These are phyloP conservation scores for Trapa bicornis DNA, from an alignment of 345 rosid species.

Conservation along the genomic window DNA sequence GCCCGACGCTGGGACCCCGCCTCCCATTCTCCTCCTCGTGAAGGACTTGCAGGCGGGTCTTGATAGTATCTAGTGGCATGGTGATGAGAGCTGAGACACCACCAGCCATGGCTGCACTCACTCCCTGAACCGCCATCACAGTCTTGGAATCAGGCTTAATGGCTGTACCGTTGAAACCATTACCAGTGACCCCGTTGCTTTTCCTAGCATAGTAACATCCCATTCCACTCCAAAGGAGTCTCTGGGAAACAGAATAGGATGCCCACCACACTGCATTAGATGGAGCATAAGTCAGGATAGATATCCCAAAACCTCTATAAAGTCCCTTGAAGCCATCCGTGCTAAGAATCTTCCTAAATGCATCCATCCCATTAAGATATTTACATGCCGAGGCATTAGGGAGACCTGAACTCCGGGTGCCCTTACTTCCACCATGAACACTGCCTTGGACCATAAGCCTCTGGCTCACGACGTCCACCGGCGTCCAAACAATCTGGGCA, in stretches of 20 bases:
- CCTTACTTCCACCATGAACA: background rate
- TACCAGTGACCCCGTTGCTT: conserved; percentile 19
- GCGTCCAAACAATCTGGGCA: conserved; percentile 92
- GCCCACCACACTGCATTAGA: conserved; percentile 89
- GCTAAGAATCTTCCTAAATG: conserved; percentile 50
- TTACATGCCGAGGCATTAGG: conserved; percentile 35
- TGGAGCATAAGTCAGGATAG: conserved; percentile 78
- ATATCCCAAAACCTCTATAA: conserved; percentile 79
- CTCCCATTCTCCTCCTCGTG: conserved; percentile 56
- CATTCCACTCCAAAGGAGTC: conserved; percentile 45
- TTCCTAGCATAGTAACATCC: conserved; percentile 38
- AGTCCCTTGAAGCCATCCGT: conserved; percentile 59
- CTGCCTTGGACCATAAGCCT: conserved; percentile 78
- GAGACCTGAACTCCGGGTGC: conserved; percentile 7
- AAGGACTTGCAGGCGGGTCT: conserved; percentile 83
- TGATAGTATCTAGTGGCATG: conserved; percentile 89
- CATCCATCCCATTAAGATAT: conserved; percentile 66
- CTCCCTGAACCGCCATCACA: conserved; percentile 81
- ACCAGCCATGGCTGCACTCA: conserved; percentile 91
- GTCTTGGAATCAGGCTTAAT: conserved; percentile 56
- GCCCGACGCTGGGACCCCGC: conserved; percentile 59
- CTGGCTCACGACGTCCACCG: conserved; percentile 88
- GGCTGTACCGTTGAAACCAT: conserved; percentile 3
- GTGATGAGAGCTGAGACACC: conserved; percentile 87
- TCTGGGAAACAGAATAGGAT: conserved; percentile 62